Evolutionary conservation across 2,329 filamentous ascomycete species (phyloP).

Genomic region (Fusarium nematophilum): DNA sequence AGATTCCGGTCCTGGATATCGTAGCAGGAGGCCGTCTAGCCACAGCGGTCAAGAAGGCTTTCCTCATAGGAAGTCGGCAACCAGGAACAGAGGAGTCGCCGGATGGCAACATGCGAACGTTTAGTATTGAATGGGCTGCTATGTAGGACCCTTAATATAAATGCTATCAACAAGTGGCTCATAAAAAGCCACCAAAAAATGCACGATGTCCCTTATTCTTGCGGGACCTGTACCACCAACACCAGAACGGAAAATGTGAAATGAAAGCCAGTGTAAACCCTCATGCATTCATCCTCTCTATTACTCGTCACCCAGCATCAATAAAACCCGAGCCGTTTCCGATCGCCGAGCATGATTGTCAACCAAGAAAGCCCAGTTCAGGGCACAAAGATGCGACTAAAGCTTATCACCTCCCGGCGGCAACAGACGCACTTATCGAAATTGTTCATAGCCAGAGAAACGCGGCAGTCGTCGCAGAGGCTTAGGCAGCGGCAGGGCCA

Average conservation of each 20-base stretch:
- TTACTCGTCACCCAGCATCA: not conserved
- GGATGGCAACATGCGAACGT: constrained; percentile 70
- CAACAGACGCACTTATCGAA: constrained; percentile 98
- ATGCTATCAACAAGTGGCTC: constrained; percentile 17
- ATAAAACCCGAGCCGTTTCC: not conserved
- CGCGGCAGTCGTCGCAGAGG: constrained; percentile 93
- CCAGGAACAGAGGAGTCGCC: constrained; percentile 46
- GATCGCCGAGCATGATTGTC: not conserved
- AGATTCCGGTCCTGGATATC: constrained; percentile 85
- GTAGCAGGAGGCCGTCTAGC: constrained; percentile 88
- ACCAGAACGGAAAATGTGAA: constrained; percentile 19
- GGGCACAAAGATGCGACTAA: constrained; percentile 91
- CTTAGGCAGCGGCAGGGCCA: constrained; percentile 97
- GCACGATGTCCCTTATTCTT: constrained; percentile 8
- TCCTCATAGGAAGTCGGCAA: constrained; percentile 80
- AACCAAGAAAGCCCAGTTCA: constrained; percentile 8
- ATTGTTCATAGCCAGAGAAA: constrained; percentile 95
- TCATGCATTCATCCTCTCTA: constrained; percentile 4
- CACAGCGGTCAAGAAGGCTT: constrained; percentile 96
- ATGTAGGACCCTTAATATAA: constrained; percentile 68
- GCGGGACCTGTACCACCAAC: constrained; percentile 20
- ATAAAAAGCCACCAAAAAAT: constrained; percentile 11
- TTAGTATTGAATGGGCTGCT: constrained; percentile 93
- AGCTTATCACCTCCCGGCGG: constrained; percentile 86
- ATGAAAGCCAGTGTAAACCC: constrained; percentile 2